These are phyloP conservation scores for Russula sp. DNA, from an alignment of 768 basidiomycete species.

Conservation along the genomic window DNA sequence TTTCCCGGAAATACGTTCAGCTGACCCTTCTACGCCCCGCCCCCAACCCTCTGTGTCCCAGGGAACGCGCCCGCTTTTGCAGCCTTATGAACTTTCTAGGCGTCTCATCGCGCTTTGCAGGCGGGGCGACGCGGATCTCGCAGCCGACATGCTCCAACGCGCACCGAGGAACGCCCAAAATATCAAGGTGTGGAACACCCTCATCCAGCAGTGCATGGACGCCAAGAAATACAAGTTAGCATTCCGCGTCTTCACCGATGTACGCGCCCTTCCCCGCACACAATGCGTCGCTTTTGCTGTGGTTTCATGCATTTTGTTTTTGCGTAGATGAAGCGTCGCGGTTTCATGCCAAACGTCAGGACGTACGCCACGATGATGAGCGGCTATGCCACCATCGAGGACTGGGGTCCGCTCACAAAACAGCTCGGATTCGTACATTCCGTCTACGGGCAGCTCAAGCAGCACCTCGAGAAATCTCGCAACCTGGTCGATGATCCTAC, in stretches of 20 bases:
- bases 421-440: conserved; percentile 57
- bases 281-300: background rate
- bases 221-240: conserved; percentile 51
- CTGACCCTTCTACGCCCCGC: background rate
- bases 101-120: conserved; percentile 55
- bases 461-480: conserved; percentile 43
- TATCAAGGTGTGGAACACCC: conserved; percentile 69
- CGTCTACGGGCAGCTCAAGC: conserved; percentile 53
- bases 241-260: conserved; percentile 65
- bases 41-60: background rate
- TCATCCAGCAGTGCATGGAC: conserved; percentile 62
- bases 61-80: conserved; percentile 29
- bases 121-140: conserved; percentile 51
- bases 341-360: conserved; percentile 58
- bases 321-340: conserved; percentile 76
- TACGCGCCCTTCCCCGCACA: conserved; percentile 30
- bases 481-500: conserved; percentile 46
- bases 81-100: conserved; percentile 55
- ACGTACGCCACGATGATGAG: conserved; percentile 68
- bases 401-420: conserved; percentile 54
- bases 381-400: conserved; percentile 54
- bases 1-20: background rate
- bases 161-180: conserved; percentile 72
- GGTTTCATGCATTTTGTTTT: background rate
- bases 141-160: conserved; percentile 60